Evolutionary conservation across 257 asterid species (phyloP).

Genomic region (Lantana camara): DNA sequence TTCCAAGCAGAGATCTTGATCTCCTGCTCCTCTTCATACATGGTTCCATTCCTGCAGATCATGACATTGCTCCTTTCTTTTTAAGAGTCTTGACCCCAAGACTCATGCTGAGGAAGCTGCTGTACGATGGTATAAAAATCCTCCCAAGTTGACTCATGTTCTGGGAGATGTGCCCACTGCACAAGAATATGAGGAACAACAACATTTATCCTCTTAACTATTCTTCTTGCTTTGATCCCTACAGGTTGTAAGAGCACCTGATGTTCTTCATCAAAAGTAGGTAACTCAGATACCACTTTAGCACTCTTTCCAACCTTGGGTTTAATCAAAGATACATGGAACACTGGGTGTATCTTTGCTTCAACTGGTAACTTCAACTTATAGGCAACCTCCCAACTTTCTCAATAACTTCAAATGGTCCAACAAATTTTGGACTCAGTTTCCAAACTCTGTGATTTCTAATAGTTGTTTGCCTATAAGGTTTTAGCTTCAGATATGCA

Average conservation of each 20-base stretch:
- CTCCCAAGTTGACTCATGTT: background rate
- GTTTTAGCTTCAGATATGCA: slow-evolving; percentile 1
- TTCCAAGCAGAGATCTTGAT: too few species aligned
- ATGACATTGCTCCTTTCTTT: background rate
- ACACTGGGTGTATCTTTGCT: slow-evolving; percentile 6
- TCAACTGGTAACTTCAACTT: background rate
- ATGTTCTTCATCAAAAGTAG: background rate
- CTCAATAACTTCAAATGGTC: slow-evolving; percentile 1
- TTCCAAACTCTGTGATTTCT: background rate
- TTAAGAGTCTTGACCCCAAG: background rate
- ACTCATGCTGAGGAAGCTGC: background rate
- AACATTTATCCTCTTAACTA: too few species aligned
- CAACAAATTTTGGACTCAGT: background rate
- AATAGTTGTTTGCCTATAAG: background rate
- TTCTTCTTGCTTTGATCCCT: too few species aligned
- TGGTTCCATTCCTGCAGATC: too few species aligned
- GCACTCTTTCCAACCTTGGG: background rate
- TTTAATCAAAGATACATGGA: background rate
- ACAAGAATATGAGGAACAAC: too few species aligned
- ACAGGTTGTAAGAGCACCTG: too few species aligned
- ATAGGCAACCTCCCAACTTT: too few species aligned
- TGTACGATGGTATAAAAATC: background rate
- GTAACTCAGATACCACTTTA: fast-evolving
- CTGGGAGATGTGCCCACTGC: too few species aligned
- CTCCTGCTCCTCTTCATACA: too few species aligned